A percentile compares a stretch with the other conserved stretches of the same genome.
These are phyloP conservation scores for Rhizopogon hawkerae DNA, from an alignment of 1,284 basidiomycete genomes.

Conservation along the genomic window DNA sequence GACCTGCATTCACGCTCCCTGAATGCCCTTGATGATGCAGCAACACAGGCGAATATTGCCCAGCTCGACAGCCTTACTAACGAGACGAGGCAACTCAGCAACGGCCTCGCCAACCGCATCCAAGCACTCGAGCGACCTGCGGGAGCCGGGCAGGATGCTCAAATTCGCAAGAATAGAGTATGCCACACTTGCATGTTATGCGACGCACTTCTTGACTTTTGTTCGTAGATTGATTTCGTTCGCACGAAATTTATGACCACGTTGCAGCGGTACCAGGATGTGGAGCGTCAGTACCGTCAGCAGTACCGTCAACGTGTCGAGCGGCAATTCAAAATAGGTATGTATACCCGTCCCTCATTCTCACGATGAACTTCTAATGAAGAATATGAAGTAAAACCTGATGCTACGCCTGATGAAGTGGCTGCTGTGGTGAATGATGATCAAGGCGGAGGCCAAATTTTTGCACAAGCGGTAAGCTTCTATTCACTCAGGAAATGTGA, in stretches of 20 bases:
- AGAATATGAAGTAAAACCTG: slow-evolving; percentile 65
- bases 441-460: slow-evolving; percentile 59
- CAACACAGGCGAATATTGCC: slow-evolving; percentile 37
- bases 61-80: slow-evolving; percentile 49
- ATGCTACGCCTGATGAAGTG: slow-evolving; percentile 81
- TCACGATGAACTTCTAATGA: not conserved
- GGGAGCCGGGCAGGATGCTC: slow-evolving; percentile 40
- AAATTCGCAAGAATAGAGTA: slow-evolving; percentile 67
- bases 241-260: slow-evolving; percentile 60
- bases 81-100: slow-evolving; percentile 57
- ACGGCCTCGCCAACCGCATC: slow-evolving; percentile 58
- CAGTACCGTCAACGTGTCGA: slow-evolving; percentile 81
- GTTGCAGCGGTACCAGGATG: slow-evolving; percentile 69
- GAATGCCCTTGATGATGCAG: slow-evolving; percentile 44
- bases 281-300: slow-evolving; percentile 79
- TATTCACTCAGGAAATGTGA: not conserved
- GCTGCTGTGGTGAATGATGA: slow-evolving; percentile 68
- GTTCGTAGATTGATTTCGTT: slow-evolving; percentile 41
- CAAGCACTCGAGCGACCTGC: slow-evolving; percentile 40
- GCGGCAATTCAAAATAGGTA: slow-evolving; percentile 83
- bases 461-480: slow-evolving; percentile 72
- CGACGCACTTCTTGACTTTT: not conserved
- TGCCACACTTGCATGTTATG: slow-evolving; percentile 23
- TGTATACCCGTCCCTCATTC: slow-evolving; percentile 26
- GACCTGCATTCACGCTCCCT: slow-evolving; percentile 53